phyloP scores from a whole-genome alignment of 1,284 basidiomycete species.

The Stygiomarasmius scandens region DNA sequence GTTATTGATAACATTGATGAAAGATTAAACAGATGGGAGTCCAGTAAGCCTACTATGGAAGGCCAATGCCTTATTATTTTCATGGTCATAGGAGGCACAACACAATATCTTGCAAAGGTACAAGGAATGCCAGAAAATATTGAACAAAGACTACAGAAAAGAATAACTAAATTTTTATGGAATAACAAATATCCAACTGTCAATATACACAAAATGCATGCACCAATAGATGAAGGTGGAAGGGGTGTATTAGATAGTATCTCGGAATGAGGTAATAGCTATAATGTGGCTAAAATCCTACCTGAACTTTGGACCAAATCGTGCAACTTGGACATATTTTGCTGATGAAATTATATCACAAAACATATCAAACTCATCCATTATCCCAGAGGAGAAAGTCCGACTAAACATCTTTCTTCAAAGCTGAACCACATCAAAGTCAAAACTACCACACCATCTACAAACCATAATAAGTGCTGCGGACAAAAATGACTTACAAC shows the following conservation, averaged over 20 bases:
- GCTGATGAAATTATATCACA: conserved; percentile 9
- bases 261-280: conserved; percentile 19
- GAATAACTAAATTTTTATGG: conserved; percentile 16
- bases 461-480: no score
- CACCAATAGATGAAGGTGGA: conserved; percentile 12
- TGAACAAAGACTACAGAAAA: conserved; percentile 5
- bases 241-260: conserved; percentile 11
- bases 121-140: conserved; percentile 22
- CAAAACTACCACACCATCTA: not conserved
- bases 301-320: not conserved
- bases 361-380: not conserved
- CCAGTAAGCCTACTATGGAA: conserved; percentile 18
- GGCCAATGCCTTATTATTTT: conserved; percentile 17
- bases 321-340: conserved; percentile 18
- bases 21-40: conserved; percentile 15
- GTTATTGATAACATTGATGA: conserved; percentile 20
- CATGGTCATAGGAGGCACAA: conserved; percentile 17
- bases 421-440: not conserved
- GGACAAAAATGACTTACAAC: conserved; percentile 10
- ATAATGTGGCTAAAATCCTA: conserved; percentile 18
- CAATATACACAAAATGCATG: conserved; percentile 10
- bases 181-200: conserved; percentile 7
- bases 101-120: conserved; percentile 19
- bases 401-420: conserved; percentile 2
- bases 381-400: not conserved